Evolutionary conservation across 2,329 filamentous ascomycete genomes (phyloP).

Genomic region (Rhinocladiella mackenziei): DNA sequence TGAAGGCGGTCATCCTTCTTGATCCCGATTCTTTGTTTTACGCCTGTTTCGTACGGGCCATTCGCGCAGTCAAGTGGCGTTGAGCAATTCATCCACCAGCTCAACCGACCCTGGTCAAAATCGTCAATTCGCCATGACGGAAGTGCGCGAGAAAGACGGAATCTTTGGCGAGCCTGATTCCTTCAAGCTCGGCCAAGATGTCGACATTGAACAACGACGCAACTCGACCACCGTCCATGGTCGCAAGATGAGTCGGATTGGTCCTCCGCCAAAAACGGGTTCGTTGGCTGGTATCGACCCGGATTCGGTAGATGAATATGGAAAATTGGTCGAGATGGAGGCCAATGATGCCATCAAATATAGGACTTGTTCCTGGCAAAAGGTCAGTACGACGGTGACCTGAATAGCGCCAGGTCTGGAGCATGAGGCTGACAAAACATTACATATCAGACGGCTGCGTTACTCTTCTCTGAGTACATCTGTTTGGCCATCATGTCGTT

Average conservation of each 20-base stretch:
- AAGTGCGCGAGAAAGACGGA: constrained; percentile 19
- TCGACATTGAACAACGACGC: constrained; percentile 19
- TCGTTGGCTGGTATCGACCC: constrained; percentile 17
- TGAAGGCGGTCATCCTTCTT: constrained; percentile 19
- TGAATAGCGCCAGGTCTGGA: not conserved
- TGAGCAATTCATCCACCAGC: constrained; percentile 15
- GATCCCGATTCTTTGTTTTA: constrained; percentile 26
- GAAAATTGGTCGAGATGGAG: constrained; percentile 67
- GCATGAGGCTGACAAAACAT: not conserved
- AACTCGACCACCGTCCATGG: constrained; percentile 22
- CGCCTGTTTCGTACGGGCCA: constrained; percentile 29
- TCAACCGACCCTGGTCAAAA: not conserved
- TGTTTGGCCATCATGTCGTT: constrained; percentile 93
- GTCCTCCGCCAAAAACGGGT: constrained; percentile 23
- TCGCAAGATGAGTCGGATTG: constrained; percentile 29
- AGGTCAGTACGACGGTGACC: constrained; percentile 47
- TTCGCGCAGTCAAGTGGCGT: constrained; percentile 30
- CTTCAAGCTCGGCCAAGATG: constrained; percentile 13
- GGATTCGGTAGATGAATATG: constrained; percentile 42
- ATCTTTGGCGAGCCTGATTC: constrained; percentile 10
- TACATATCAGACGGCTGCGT: constrained; percentile 64
- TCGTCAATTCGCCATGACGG: constrained; percentile 15
- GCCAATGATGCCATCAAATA: constrained; percentile 80
- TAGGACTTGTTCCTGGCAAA: constrained; percentile 88
- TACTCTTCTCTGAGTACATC: constrained; percentile 94